Base-by-base conservation (phyloP, 805 yeast species). In the Sugiyamaella qingdaonensis region DNA sequence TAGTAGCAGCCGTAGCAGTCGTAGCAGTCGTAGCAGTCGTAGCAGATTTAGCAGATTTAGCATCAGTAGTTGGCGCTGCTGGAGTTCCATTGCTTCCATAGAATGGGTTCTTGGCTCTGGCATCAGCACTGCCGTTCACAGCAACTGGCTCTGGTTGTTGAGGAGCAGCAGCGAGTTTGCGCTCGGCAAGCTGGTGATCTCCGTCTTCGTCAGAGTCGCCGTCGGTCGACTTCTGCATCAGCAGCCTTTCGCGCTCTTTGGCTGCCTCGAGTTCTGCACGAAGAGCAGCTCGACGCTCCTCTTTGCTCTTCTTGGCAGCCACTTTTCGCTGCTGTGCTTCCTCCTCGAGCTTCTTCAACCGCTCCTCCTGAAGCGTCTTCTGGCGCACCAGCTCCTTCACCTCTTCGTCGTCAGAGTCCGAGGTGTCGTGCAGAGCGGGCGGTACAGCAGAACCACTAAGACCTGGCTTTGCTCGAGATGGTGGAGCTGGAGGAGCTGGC, bases 381-480 rank as follows among this genome's bases (percentile, higher is more conserved):
- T 56, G 59, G n/a, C 54, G 50, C 39, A 62, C 24, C 47, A 62
- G 60, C 51, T 73, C 78, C 19, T 69, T 73, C 33, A 64, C 74
- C 32, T 60, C 50, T 11, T 52, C 60, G 2, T 55, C 60, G 39
- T 47, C 55, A 19, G 63, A 51, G 2, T 52, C 44, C n/a, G n/a
- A n/a, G 11, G 54, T 54, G n/a, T n/a, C n/a, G n/a, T n/a, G n/a
- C n/a, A n/a, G 13, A 46, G 39, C 10, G 58, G 36, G 16, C 45
- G 27, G 27, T 18, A 34, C 2, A 54, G 29, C 2, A 51, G 32
- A 18, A 29, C 39, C 19, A 61, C 24, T 10, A 54, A 35, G 4
- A n/a, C n/a, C 36, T 18, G 36, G 46, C 18, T 41, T 46, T n/a
- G 13, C 45, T 35, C 51, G 42, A 44, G 62, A 51, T 1, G 64